Conservation (phyloP, 371 early-diverging fungal genomes). For the Mucor saturninus region DNA sequence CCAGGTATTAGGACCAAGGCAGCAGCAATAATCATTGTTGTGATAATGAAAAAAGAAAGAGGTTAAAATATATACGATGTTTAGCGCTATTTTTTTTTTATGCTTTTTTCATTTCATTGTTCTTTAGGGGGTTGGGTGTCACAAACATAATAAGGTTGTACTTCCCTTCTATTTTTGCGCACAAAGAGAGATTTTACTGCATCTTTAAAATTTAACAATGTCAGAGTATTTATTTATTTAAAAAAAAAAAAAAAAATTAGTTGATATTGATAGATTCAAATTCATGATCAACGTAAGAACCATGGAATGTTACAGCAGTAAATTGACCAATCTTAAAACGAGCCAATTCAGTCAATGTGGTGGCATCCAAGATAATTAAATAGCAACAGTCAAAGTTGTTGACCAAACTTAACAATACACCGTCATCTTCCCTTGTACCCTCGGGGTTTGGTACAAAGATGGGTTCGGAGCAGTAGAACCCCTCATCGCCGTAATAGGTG, state of each 20-base stretch:
- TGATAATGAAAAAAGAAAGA: too few species aligned
- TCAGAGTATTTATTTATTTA: background rate
- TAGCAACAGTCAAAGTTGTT: conserved; percentile 48
- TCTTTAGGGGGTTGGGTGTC: too few species aligned
- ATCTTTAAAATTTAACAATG: too few species aligned
- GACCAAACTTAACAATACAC: conserved; percentile 61
- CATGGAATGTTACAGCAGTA: conserved; percentile 61
- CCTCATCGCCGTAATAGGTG: conserved; percentile 19
- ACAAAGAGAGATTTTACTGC: too few species aligned
- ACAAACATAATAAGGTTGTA: too few species aligned
- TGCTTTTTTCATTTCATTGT: too few species aligned
- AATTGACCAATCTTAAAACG: conserved; percentile 52
- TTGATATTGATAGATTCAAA: conserved; percentile 24
- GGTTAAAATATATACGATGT: too few species aligned
- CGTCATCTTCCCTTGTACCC: conserved; percentile 61
- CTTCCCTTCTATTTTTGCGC: too few species aligned
- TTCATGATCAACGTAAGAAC: conserved; percentile 47
- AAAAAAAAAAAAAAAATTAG: background rate
- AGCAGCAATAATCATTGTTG: background rate
- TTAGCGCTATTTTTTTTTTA: too few species aligned
- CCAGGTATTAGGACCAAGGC: background rate
- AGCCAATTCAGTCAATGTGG: conserved; percentile 56
- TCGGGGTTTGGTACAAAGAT: conserved; percentile 65
- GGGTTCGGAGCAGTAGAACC: conserved; percentile 63
- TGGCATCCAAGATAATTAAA: conserved; percentile 60